These are phyloP conservation scores for Physcomitrium patens DNA, from an alignment of 225 moss, liverwort and hornwort genomes.

Conservation along the genomic window DNA sequence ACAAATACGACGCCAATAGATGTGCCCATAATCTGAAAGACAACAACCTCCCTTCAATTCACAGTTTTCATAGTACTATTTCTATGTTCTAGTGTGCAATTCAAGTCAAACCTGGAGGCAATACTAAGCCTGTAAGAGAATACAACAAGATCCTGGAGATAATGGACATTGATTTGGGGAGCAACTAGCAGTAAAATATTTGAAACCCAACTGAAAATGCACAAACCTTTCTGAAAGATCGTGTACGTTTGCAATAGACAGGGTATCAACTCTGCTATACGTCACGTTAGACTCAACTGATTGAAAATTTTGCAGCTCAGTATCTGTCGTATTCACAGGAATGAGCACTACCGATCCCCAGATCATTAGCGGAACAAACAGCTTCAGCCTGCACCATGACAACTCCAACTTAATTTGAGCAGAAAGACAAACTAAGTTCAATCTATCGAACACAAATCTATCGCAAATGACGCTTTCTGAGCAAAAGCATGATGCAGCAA, in stretches of 20 bases:
- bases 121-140: not conserved
- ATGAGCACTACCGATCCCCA: constrained; percentile 67
- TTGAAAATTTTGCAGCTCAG: constrained; percentile 40
- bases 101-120: constrained; percentile 14
- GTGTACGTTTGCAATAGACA: constrained; percentile 77
- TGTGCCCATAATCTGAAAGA: constrained; percentile 79
- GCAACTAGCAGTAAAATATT: not conserved
- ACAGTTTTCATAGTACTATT: not conserved
- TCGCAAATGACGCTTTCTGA: too few species aligned
- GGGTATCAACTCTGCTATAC: constrained; percentile 64
- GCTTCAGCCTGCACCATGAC: constrained; percentile 67
- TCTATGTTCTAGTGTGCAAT: not conserved
- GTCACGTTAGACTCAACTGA: constrained; percentile 25
- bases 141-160: not conserved
- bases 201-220: not conserved
- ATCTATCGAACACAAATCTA: not conserved
- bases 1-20: constrained; percentile 72
- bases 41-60: constrained; percentile 18
- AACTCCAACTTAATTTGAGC: not conserved
- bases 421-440: not conserved
- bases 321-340: constrained; percentile 74
- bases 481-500: too few species aligned
- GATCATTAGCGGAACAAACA: constrained; percentile 71
- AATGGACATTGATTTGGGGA: too few species aligned
- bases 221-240: constrained; percentile 69